Conservation (phyloP, 345 rosid species). For the Brassica napus region Da-Ae NC_063439.1:6137501-6138000, state of each 20-base stretch:
- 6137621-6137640: neutral
- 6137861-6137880: neutral
- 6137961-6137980: no score
- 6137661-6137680: no score
- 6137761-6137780: neutral
- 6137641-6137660: neutral
- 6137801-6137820: neutral
- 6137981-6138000: no score
- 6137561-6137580: slow-evolving; percentile 31
- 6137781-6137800: slow-evolving; percentile 21
- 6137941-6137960: no score
- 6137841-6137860: slow-evolving; percentile 1
- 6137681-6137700: no score
- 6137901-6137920: neutral
- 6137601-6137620: neutral
- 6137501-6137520: slow-evolving; percentile 14
- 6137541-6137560: slow-evolving; percentile 36
- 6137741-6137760: slow-evolving; percentile 2
- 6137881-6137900: slow-evolving; percentile 2
- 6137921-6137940: no score
- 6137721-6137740: neutral
- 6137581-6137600: neutral
- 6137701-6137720: neutral
- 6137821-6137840: neutral
- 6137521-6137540: slow-evolving; percentile 17